Percentiles rank a stretch among this genome's conserved stretches.
Evolutionary conservation across 202 grass and related monocot genomes (phyloP).

Genomic region (Elaeis oleifera): DNA sequence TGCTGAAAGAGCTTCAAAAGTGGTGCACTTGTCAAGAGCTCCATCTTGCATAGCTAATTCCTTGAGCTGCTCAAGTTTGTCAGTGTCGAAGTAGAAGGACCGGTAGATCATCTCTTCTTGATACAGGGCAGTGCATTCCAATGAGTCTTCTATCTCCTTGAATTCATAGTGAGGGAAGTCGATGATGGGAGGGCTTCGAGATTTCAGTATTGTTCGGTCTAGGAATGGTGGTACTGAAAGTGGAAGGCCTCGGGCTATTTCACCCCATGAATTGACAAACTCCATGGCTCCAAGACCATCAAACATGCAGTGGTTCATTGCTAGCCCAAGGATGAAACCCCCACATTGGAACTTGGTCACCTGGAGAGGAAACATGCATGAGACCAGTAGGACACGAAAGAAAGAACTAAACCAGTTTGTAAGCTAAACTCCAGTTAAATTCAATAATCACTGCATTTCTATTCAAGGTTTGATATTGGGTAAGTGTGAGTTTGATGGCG

Average conservation of each 20-base stretch:
- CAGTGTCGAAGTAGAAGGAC: constrained; percentile 48
- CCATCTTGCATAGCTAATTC: constrained; percentile 13
- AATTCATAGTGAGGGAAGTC: constrained; percentile 62
- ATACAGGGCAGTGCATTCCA: neutral
- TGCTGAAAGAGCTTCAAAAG: constrained; percentile 56
- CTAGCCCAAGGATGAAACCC: constrained; percentile 53
- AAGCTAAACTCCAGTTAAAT: no score
- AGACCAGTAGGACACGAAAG: neutral
- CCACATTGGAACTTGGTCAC: constrained; percentile 73
- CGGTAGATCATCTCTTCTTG: constrained; percentile 34
- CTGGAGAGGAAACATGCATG: constrained; percentile 10
- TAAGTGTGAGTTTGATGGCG: no score
- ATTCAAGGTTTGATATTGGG: no score
- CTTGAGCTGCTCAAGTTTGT: constrained; percentile 35
- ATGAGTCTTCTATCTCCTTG: constrained; percentile 28
- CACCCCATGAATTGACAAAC: constrained; percentile 76
- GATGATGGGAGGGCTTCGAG: constrained; percentile 37
- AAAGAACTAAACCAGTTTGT: neutral
- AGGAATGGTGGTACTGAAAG: constrained; percentile 33
- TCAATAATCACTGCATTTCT: no score
- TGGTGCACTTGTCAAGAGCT: constrained; percentile 22
- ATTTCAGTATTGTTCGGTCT: constrained; percentile 42
- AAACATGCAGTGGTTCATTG: constrained; percentile 91
- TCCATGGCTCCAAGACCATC: constrained; percentile 70
- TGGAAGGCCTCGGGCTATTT: constrained; percentile 38